Conservation (phyloP, 2,329 filamentous ascomycete genomes). For the Mycosphaerella arachidis region DNA sequence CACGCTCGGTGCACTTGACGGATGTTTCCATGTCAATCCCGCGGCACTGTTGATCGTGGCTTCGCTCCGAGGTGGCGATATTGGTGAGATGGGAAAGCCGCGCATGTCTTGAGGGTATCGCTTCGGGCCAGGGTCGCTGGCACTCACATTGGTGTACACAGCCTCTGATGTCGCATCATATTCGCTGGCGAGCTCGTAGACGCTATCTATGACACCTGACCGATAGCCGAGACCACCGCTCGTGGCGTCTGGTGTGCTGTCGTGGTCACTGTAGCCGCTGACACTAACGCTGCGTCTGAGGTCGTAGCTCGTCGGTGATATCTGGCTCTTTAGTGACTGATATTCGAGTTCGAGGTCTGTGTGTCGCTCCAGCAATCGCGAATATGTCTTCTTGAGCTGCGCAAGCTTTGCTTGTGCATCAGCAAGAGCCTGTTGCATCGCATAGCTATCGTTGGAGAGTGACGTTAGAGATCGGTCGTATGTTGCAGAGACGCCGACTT, state of each 20-base stretch:
- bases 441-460: slow-evolving; percentile 2
- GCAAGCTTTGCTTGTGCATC: slow-evolving; percentile 45
- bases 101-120: slow-evolving; percentile 7
- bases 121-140: slow-evolving; percentile 21
- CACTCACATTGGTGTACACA: slow-evolving; percentile 13
- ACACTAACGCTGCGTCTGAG: slow-evolving; percentile 1
- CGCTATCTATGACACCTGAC: slow-evolving; percentile 18
- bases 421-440: slow-evolving; percentile 36
- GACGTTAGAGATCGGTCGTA: slow-evolving; percentile 10
- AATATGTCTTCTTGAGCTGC: slow-evolving; percentile 50
- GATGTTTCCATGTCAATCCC: slow-evolving; percentile 25
- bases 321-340: slow-evolving; percentile 26
- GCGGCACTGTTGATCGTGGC: slow-evolving; percentile 17
- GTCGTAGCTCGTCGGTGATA: slow-evolving; percentile 19
- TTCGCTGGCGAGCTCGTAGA: slow-evolving; percentile 23
- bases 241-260: slow-evolving; percentile 11
- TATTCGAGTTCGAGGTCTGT: slow-evolving; percentile 43
- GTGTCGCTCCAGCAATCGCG: slow-evolving; percentile 47
- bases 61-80: slow-evolving; percentile 21
- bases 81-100: slow-evolving; percentile 11
- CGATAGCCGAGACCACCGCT: slow-evolving; percentile 17
- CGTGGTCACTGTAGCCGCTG: neutral
- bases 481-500: slow-evolving; percentile 15
- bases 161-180: slow-evolving; percentile 13
- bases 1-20: slow-evolving; percentile 9